phyloP scores from a whole-genome alignment of 495 filamentous ascomycete species.

The Achaetomiella virescens region DNA sequence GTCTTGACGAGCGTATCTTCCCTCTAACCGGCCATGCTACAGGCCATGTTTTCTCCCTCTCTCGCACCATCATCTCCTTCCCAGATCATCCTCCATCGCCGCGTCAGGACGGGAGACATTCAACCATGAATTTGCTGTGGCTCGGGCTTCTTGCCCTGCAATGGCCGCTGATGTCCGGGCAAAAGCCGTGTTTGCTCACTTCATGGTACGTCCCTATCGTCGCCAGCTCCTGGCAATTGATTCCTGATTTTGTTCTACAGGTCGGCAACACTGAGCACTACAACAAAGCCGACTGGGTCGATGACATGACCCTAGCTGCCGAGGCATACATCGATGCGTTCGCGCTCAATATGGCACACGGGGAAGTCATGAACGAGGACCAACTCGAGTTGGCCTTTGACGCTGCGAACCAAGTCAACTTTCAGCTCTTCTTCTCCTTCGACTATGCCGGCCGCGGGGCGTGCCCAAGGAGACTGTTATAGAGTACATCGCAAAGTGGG shows the following conservation, averaged over 20 bases:
- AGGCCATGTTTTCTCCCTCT: no score
- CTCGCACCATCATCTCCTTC: no score
- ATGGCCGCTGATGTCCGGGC: neutral
- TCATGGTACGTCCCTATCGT: constrained; percentile 16
- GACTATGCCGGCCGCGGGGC: constrained; percentile 28
- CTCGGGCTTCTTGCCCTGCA: no score
- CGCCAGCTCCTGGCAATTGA: neutral
- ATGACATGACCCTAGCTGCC: constrained; percentile 28
- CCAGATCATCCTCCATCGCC: no score
- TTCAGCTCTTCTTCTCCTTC: constrained; percentile 39
- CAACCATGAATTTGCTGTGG: no score
- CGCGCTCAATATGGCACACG: constrained; percentile 29
- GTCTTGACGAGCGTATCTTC: no score
- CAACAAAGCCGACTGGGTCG: constrained; percentile 26
- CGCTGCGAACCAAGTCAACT: constrained; percentile 21
- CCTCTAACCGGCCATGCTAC: no score
- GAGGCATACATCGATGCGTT: constrained; percentile 31
- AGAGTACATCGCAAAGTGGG: constrained; percentile 21
- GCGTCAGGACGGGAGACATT: no score
- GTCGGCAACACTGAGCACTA: constrained; percentile 26
- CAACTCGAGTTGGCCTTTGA: constrained; percentile 26
- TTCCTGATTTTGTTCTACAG: constrained; percentile 9
- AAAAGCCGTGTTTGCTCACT: constrained; percentile 22
- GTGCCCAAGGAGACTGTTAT: constrained; percentile 22
- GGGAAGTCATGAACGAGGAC: constrained; percentile 20